Percentiles rank a stretch among this genome's conserved stretches.
Conservation (phyloP, 768 basidiomycete species). For the Mycena chlorophos region DNA sequence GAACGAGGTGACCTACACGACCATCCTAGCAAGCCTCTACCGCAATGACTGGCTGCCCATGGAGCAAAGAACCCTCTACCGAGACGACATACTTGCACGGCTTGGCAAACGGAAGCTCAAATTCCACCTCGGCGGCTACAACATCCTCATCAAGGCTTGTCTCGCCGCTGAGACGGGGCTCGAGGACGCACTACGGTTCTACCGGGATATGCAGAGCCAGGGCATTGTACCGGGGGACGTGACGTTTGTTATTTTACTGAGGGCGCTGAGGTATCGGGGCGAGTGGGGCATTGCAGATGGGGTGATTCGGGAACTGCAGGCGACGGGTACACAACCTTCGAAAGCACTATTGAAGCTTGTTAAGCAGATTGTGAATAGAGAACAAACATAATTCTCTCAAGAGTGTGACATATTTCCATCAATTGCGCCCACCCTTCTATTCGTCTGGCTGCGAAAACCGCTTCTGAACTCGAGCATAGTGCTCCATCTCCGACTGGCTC, state of each 20-base stretch:
- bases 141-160: constrained; percentile 72
- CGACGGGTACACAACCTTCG: constrained; percentile 45
- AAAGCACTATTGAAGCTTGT: constrained; percentile 51
- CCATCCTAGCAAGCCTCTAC: constrained; percentile 72
- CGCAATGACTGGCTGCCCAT: constrained; percentile 53
- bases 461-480: constrained; percentile 73
- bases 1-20: constrained; percentile 83
- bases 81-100: constrained; percentile 49
- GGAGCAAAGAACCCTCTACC: constrained; percentile 46
- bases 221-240: constrained; percentile 52
- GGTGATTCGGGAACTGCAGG: constrained; percentile 61
- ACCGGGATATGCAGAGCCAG: constrained; percentile 57
- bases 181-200: constrained; percentile 55
- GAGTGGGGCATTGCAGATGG: constrained; percentile 63
- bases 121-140: constrained; percentile 68
- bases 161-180: constrained; percentile 57
- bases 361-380: constrained; percentile 44
- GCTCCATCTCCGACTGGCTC: constrained; percentile 80
- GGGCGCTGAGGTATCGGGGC: constrained; percentile 56
- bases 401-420: no score
- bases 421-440: neutral
- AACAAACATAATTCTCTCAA: constrained; percentile 6
- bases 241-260: constrained; percentile 78
- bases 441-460: constrained; percentile 52
- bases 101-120: constrained; percentile 59